Evolutionary conservation across 495 filamentous ascomycete species (phyloP).

Genomic region (Neurospora sp.): DNA sequence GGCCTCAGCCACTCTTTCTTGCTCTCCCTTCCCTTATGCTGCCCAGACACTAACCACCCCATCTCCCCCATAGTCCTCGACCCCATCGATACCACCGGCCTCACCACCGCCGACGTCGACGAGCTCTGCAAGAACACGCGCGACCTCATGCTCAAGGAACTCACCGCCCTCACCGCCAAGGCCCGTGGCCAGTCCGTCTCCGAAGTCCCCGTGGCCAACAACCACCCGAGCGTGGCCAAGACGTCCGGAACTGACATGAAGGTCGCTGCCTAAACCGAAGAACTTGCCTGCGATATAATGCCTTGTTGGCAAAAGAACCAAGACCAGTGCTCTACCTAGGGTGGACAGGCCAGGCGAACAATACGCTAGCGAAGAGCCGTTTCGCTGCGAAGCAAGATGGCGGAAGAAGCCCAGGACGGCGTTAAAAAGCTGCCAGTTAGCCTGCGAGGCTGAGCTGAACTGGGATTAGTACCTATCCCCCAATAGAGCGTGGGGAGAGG

Average conservation of each 20-base stretch:
- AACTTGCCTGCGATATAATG: too few relatives aligned
- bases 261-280: slow-evolving; percentile 11
- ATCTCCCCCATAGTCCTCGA: slow-evolving; percentile 50
- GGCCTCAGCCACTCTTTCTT: neutral
- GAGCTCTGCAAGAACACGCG: slow-evolving; percentile 57
- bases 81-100: slow-evolving; percentile 70
- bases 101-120: slow-evolving; percentile 76
- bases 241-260: slow-evolving; percentile 12
- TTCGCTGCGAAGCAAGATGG: neutral
- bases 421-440: neutral
- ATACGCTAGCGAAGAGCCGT: neutral
- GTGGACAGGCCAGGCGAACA: neutral
- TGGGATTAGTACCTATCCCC: neutral
- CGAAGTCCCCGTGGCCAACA: neutral
- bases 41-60: slow-evolving; percentile 1
- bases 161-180: slow-evolving; percentile 50
- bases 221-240: slow-evolving; percentile 13
- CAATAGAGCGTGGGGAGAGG: neutral
- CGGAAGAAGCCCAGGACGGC: neutral
- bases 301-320: too few relatives aligned
- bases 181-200: slow-evolving; percentile 10
- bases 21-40: neutral
- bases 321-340: too few relatives aligned
- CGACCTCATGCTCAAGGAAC: slow-evolving; percentile 69
- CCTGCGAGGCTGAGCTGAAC: neutral